Base-by-base conservation (phyloP, 352 stramenopile species). In the Phytophthora melonis region DNA sequence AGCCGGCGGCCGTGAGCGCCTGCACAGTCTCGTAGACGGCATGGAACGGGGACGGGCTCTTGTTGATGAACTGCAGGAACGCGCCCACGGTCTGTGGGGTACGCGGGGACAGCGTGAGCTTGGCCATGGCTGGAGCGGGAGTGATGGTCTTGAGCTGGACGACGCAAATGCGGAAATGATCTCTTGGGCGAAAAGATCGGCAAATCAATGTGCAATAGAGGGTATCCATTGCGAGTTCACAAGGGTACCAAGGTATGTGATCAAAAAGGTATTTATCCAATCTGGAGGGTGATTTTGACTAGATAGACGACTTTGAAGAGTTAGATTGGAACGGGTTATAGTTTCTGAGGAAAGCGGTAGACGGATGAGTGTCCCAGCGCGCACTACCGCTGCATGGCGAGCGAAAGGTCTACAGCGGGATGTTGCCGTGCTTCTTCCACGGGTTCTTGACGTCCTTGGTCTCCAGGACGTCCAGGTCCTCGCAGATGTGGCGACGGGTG, bases 401-500 rank as follows among this genome's bases (percentile, higher is more conserved):
- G 7, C 21, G 27, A 25, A 25, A 25, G 23, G 23, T 49, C 87
- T 97, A 99, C 27, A 99, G 89, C 73, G 98, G 98, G 75, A 99
- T 99, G 84, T 99, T 99, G 68, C 95, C 96, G 81, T 99, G 97
- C 79, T 99, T 99, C 74, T 98, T 97, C 73, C 87, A 94, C 61
- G 98, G 94, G 60, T 96, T 97, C 62, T 86, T 78, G 45, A 98
- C 77, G 58, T 97, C 89, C 88, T 99, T 99, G 30, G 77, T 98
- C 63, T 95, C 78, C 10, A 99, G 84, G 27, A 99, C 72, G 52
- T 98, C 85, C 23, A 99, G 86, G 78, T 99, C 97, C 68, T 99
- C 95, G 84, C 96, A 99, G 52, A 99, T 94, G 55, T 97, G 86
- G 23, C 84, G 79, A 32, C 98, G 88, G 56, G 98, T 99, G 58